phyloP scores from a whole-genome alignment of 2,329 filamentous ascomycete species.

The Pseudogymnoascus sp. region DNA sequence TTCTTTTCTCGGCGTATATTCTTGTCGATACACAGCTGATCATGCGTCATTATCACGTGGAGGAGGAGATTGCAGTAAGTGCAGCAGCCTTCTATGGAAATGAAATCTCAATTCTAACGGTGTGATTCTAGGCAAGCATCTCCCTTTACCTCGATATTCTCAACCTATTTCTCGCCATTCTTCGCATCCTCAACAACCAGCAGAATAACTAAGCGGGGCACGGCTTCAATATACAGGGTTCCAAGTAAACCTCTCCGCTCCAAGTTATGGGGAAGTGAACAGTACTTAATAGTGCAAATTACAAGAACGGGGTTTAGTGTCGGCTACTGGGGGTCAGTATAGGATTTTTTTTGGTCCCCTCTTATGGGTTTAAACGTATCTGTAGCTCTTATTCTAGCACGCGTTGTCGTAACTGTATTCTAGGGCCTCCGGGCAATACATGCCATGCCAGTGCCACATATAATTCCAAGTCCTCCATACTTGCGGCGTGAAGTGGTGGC shows the following conservation, averaged over 20 bases:
- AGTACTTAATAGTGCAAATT: neutral
- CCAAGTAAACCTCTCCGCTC: neutral
- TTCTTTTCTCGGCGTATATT: slow-evolving; percentile 92
- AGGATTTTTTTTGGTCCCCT: neutral
- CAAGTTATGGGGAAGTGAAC: neutral
- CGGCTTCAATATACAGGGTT: neutral
- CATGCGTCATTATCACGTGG: slow-evolving; percentile 91
- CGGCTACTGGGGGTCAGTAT: neutral
- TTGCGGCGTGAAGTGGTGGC: neutral
- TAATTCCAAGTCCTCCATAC: neutral
- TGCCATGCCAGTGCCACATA: neutral
- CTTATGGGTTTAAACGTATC: neutral
- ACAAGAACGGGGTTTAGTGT: neutral
- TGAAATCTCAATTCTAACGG: neutral
- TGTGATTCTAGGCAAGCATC: slow-evolving; percentile 55
- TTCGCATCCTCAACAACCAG: slow-evolving; percentile 94
- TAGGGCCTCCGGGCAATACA: neutral
- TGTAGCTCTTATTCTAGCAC: neutral
- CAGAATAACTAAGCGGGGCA: slow-evolving; percentile 63
- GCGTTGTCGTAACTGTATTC: slow-evolving; percentile 1
- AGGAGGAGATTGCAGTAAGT: slow-evolving; percentile 77
- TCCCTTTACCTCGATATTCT: slow-evolving; percentile 93
- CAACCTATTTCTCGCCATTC: slow-evolving; percentile 92
- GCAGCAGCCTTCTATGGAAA: neutral
- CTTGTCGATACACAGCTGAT: slow-evolving; percentile 94